These are phyloP conservation scores for Fusarium ambrosium DNA, from an alignment of 2,329 filamentous ascomycete species.

Conservation along the genomic window DNA sequence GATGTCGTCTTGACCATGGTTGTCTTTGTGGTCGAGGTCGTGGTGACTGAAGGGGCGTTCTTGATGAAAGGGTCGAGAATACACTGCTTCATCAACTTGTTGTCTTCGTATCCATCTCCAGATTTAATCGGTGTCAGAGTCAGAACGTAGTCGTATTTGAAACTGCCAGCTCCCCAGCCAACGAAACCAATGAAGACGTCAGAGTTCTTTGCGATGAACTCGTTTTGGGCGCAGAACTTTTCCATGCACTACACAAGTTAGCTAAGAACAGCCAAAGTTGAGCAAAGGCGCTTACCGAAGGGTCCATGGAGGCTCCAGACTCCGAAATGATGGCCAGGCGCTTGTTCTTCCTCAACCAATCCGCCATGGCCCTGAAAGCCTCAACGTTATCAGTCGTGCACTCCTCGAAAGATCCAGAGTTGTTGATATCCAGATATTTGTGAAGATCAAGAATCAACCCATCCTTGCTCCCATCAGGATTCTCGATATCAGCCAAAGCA, in stretches of 20 bases:
- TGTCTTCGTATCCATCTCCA: conserved; percentile 51
- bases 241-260: conserved; percentile 54
- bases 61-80: conserved; percentile 54
- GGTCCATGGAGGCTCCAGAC: conserved; percentile 62
- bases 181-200: conserved; percentile 63
- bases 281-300: conserved; percentile 50
- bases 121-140: conserved; percentile 56
- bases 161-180: conserved; percentile 62
- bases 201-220: conserved; percentile 60
- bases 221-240: conserved; percentile 61
- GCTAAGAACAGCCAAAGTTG: background rate
- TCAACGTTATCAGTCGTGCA: conserved; percentile 68
- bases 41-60: conserved; percentile 17
- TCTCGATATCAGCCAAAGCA: conserved; percentile 66
- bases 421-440: conserved; percentile 71
- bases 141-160: conserved; percentile 57
- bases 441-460: conserved; percentile 72
- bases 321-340: conserved; percentile 66
- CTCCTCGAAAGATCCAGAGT: conserved; percentile 64
- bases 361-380: conserved; percentile 61
- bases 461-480: conserved; percentile 69
- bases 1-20: conserved; percentile 3
- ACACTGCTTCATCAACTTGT: conserved; percentile 59
- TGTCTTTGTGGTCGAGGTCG: conserved; percentile 3
- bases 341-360: conserved; percentile 61